Conservation (phyloP, 2,329 filamentous ascomycete species). For the Onygenales sp. region DNA sequence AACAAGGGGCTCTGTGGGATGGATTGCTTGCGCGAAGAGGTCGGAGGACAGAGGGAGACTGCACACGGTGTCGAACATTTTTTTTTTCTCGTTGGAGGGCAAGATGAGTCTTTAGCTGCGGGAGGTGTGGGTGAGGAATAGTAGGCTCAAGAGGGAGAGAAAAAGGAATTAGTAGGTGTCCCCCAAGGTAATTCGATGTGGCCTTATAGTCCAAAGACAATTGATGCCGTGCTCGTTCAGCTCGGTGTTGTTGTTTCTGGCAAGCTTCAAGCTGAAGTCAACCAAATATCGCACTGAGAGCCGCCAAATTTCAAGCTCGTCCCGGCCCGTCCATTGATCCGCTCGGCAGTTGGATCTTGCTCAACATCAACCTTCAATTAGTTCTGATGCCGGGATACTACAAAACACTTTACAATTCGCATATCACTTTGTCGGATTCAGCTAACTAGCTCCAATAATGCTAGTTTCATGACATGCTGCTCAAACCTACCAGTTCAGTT, state of each 20-base stretch:
- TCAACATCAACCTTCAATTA: background rate
- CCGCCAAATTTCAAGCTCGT: background rate
- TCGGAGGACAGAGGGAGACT: slow-evolving; percentile 77
- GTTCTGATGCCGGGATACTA: background rate
- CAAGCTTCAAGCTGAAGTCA: background rate
- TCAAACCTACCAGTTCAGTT: too few relatives aligned
- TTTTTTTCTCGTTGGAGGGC: background rate
- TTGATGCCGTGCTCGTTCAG: background rate
- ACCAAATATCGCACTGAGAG: background rate
- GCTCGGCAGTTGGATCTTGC: background rate
- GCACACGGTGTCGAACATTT: slow-evolving; percentile 87
- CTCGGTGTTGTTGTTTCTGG: background rate
- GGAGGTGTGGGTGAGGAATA: background rate
- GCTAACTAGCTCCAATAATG: too few relatives aligned
- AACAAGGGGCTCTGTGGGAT: slow-evolving; percentile 74
- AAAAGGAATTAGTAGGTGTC: background rate
- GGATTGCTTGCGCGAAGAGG: slow-evolving; percentile 78
- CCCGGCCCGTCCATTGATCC: background rate
- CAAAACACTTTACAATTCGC: background rate
- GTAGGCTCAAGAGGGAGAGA: background rate
- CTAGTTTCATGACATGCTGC: too few relatives aligned
- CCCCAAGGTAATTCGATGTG: background rate
- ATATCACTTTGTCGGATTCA: background rate
- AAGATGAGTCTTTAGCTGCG: background rate
- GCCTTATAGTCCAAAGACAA: background rate